phyloP scores from a whole-genome alignment of 352 stramenopile species.

The Phytopythium kandeliae region DNA sequence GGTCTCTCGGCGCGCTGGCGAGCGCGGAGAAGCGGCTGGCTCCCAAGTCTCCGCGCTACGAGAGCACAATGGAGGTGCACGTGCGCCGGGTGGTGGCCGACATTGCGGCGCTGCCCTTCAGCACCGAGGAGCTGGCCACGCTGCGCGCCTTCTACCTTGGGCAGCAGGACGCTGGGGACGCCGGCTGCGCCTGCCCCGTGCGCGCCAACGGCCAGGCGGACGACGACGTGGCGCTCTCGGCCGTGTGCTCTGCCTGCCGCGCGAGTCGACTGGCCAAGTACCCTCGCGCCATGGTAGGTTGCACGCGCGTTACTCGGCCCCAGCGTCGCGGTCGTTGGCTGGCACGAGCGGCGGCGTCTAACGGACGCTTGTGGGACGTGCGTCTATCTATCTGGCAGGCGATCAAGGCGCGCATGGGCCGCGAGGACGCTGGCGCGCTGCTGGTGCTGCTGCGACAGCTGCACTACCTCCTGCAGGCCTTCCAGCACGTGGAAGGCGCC shows the following conservation, averaged over 20 bases:
- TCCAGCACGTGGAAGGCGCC: conserved; percentile 64
- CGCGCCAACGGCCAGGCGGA: conserved; percentile 16
- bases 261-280: conserved; percentile 55
- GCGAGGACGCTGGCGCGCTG: conserved; percentile 33
- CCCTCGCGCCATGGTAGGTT: conserved; percentile 45
- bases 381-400: conserved; percentile 16
- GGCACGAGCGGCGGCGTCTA: too few species aligned
- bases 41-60: conserved; percentile 64
- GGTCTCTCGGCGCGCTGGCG: conserved; percentile 30
- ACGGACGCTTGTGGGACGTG: conserved; percentile 5
- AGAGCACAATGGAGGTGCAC: conserved; percentile 68
- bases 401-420: conserved; percentile 31
- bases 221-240: conserved; percentile 20
- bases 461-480: conserved; percentile 67
- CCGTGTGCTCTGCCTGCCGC: conserved; percentile 27
- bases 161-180: background rate
- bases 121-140: conserved; percentile 52
- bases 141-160: conserved; percentile 60
- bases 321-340: too few species aligned
- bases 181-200: conserved; percentile 32
- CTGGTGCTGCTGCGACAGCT: conserved; percentile 60
- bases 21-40: conserved; percentile 38
- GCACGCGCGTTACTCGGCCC: background rate
- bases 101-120: conserved; percentile 60
- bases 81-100: conserved; percentile 61